Conservation (phyloP, 345 rosid species). For the Chamaenerion angustifolium region DNA sequence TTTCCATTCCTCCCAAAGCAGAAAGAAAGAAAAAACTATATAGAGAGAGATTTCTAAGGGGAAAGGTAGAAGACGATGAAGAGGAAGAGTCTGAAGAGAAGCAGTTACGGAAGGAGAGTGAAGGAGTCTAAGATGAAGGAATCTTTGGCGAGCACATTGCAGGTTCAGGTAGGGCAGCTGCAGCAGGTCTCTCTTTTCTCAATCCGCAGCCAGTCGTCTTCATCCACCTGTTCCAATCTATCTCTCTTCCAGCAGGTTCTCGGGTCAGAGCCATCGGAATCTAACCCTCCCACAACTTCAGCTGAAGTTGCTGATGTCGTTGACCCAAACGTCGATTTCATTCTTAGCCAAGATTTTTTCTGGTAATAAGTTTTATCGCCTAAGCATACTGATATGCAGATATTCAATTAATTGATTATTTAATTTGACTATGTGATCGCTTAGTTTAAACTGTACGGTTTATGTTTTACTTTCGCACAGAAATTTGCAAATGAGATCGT, state of each 20-base stretch:
- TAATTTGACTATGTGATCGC: too few species aligned
- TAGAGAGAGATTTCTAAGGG: background rate
- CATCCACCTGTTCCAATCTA: conserved; percentile 10
- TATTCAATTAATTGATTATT: too few species aligned
- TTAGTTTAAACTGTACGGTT: background rate
- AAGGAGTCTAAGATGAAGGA: conserved; percentile 10
- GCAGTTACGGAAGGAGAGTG: conserved; percentile 23
- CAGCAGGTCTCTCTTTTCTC: conserved; percentile 9
- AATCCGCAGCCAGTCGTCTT: conserved; percentile 17
- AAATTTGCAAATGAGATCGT: background rate
- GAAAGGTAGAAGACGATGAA: conserved; percentile 8
- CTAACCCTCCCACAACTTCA: conserved; percentile 9
- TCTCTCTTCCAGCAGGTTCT: conserved; percentile 25
- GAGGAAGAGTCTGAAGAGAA: conserved; percentile 27
- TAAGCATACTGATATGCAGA: background rate
- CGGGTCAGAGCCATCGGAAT: conserved; percentile 25
- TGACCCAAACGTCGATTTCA: conserved; percentile 47
- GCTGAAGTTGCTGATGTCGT: conserved; percentile 18
- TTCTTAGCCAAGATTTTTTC: conserved; percentile 94
- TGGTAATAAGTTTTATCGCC: conserved; percentile 31
- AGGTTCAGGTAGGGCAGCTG: conserved; percentile 29
- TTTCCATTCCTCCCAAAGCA: too few species aligned
- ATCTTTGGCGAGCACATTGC: conserved; percentile 24
- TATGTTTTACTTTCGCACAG: background rate
- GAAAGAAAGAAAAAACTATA: background rate